Evolutionary conservation across 192 early-diverging fungal genomes (phyloP).

Genomic region (Rhizoclosmatium globosum): DNA sequence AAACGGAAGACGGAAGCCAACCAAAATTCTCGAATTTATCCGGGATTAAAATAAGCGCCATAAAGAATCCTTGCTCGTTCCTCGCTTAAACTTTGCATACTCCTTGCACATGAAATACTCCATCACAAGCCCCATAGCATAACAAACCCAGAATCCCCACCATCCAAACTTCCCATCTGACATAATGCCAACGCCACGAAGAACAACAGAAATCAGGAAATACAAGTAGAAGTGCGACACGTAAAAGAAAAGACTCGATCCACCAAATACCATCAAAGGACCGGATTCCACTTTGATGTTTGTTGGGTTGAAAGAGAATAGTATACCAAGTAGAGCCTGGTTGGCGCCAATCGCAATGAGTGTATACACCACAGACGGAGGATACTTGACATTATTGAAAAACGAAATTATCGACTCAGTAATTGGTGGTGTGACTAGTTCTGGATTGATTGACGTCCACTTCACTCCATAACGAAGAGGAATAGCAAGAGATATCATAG

Average conservation of each 20-base stretch:
- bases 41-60: conserved; percentile 30
- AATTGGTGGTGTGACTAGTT: conserved; percentile 35
- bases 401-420: conserved; percentile 42
- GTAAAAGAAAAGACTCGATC: conserved; percentile 18
- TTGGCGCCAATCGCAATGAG: conserved; percentile 40
- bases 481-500: conserved; percentile 43
- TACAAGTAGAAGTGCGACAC: conserved; percentile 28
- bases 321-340: conserved; percentile 40
- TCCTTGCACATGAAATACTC: conserved; percentile 22
- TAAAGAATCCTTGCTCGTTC: conserved; percentile 22
- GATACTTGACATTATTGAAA: conserved; percentile 56
- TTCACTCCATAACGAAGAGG: conserved; percentile 39
- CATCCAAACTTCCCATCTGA: not conserved
- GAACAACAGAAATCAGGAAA: not conserved
- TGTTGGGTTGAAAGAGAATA: conserved; percentile 31
- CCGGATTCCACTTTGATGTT: not conserved
- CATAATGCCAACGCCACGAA: not conserved
- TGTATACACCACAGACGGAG: conserved; percentile 48
- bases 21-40: not conserved
- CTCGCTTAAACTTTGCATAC: conserved; percentile 21
- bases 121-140: not conserved
- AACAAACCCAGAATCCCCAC: conserved; percentile 13
- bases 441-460: conserved; percentile 56
- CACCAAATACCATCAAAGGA: conserved; percentile 9
- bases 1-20: not conserved